Evolutionary conservation across 495 filamentous ascomycete species (phyloP), one percentile per base, ranked within the genome.

Genomic region (Emericellopsis terricola): DNA sequence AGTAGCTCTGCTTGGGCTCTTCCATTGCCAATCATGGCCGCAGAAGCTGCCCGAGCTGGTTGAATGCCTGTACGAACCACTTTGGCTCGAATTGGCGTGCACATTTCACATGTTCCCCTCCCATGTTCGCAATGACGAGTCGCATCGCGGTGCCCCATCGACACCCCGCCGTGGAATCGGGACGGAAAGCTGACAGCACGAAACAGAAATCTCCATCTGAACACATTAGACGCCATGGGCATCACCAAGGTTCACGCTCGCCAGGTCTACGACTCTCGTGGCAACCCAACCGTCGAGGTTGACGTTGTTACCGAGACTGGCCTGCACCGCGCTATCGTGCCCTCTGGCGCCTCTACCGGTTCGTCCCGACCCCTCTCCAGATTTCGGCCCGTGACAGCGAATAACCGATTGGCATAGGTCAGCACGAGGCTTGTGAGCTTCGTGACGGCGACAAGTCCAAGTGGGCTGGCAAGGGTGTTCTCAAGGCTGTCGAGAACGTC

Each of bases 191-290:
- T n/a, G n/a, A n/a, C n/a, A n/a, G n/a, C n/a, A n/a, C n/a, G n/a
- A n/a, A n/a, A n/a, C n/a, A n/a, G n/a, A n/a, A n/a, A n/a, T n/a
- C n/a, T n/a, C n/a, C n/a, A n/a, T n/a, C n/a, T n/a, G n/a, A 24
- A 3, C 57, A 26, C 23, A 26, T 11, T 26, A 26, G 23, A 26
- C 23, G 23, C 23, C 38, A 99, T 96, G 91, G 65, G 77, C 51
- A 96, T 99, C 69, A 73, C 78, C 55, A 94, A 94, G 73, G 81
- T 99, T 60, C 85, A 96, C 74, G 91, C 89, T 52, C 87, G 91
- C 52, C 82, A 76, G 45, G 84, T 99, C 65, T 99, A 99, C 71
- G 91, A 99, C 75, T 96, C 89, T 56, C 91, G 91, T 54, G 91
- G 89, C 55, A 96, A 93, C 70, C 83, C 84, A 44, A 92, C 84